Percentiles rank a stretch among this genome's conserved stretches.
These are phyloP conservation scores for Mollisiaceae sp. DNA, from an alignment of 2,329 filamentous ascomycete genomes.

Conservation along the genomic window DNA sequence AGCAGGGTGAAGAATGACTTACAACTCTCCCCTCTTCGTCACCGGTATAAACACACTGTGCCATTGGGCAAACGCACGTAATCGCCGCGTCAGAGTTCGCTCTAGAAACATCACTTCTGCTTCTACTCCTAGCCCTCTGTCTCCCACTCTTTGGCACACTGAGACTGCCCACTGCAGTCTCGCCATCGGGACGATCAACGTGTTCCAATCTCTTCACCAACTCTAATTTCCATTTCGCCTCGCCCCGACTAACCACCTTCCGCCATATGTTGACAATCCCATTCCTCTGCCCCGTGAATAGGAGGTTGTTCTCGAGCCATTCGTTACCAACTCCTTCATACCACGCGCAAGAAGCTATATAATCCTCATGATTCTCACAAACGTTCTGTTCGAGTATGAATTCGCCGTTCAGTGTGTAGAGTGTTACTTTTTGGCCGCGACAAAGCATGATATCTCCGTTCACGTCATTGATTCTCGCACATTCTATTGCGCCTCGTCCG, in stretches of 20 bases:
- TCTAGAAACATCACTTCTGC: conserved; percentile 20
- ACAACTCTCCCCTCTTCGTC: conserved; percentile 93
- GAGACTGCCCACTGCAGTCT: conserved; percentile 32
- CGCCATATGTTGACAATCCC: conserved; percentile 84
- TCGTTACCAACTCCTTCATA: conserved; percentile 94
- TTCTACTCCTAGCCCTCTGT: conserved; percentile 22
- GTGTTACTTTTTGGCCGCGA: conserved; percentile 71
- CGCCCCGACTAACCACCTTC: conserved; percentile 52
- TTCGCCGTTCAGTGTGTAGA: conserved; percentile 90
- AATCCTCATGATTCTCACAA: conserved; percentile 74
- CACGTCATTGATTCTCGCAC: conserved; percentile 85
- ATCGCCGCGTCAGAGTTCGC: conserved; percentile 70
- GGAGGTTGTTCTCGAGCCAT: conserved; percentile 83
- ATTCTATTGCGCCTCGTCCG: conserved; percentile 63
- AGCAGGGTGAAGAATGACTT: conserved; percentile 47
- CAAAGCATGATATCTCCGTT: conserved; percentile 90
- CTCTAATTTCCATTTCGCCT: conserved; percentile 64
- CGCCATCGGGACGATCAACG: conserved; percentile 63
- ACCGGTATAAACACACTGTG: conserved; percentile 85
- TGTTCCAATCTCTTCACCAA: conserved; percentile 84
- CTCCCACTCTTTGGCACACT: conserved; percentile 21
- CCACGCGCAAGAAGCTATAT: conserved; percentile 82
- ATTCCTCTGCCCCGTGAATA: conserved; percentile 86
- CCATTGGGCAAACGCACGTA: conserved; percentile 84
- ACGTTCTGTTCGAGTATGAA: conserved; percentile 82